These are phyloP conservation scores for Cryptococcus deneoformans DNA, from an alignment of 1,284 basidiomycete species.

Conservation along the genomic window DNA sequence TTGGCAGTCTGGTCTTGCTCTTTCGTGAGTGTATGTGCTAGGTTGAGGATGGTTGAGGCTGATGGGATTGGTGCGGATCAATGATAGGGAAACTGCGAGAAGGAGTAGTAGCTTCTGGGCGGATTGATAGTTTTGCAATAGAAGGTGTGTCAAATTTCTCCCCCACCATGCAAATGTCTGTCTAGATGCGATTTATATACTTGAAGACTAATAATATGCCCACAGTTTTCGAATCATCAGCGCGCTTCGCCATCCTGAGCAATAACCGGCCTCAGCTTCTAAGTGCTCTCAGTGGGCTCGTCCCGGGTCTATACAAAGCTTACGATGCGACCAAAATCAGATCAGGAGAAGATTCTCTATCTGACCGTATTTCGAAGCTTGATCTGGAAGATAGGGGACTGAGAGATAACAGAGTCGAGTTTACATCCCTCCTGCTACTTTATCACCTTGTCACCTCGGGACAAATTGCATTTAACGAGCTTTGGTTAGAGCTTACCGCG, in stretches of 20 bases:
- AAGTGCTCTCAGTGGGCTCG: constrained; percentile 39
- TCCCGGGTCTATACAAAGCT: constrained; percentile 38
- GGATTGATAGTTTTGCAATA: constrained; percentile 44
- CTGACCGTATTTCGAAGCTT: not conserved
- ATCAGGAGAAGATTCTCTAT: not conserved
- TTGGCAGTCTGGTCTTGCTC: constrained; percentile 42
- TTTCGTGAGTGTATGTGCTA: constrained; percentile 26
- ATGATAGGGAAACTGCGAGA: constrained; percentile 46
- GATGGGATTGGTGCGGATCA: not conserved
- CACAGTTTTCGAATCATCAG: constrained; percentile 45
- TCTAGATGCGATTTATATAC: not conserved
- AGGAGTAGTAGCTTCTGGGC: constrained; percentile 42
- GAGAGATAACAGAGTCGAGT: constrained; percentile 21
- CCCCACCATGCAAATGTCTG: not conserved
- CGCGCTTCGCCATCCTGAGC: constrained; percentile 37
- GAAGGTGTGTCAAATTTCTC: constrained; percentile 30
- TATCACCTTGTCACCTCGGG: constrained; percentile 29
- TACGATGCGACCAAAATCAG: not conserved
- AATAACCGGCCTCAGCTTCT: constrained; percentile 38
- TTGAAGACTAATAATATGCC: not conserved
- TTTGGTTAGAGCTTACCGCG: constrained; percentile 15
- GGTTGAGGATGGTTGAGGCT: not conserved
- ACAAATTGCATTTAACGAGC: constrained; percentile 12
- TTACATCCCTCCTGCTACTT: constrained; percentile 30
- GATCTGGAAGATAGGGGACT: not conserved